Conservation (phyloP, 768 basidiomycete genomes). For the Xerocomus spinulosus region DNA sequence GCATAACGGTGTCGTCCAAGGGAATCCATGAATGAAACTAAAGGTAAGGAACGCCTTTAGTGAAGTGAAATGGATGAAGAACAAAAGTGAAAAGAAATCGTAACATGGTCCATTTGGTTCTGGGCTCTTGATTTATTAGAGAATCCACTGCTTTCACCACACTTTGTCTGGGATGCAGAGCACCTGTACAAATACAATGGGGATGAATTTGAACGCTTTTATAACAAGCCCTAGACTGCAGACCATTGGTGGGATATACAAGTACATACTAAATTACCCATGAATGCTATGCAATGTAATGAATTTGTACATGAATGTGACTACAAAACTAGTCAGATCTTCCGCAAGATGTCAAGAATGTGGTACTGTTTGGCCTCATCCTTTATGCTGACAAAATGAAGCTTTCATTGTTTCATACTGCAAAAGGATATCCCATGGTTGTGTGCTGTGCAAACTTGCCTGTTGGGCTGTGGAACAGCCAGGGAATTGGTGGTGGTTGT, state of each 20-base stretch:
- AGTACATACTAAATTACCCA: slow-evolving; percentile 18
- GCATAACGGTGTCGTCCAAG: too few relatives aligned
- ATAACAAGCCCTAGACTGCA: slow-evolving; percentile 37
- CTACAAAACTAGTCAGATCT: neutral
- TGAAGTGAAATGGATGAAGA: too few relatives aligned
- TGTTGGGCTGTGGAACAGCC: too few relatives aligned
- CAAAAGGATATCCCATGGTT: too few relatives aligned
- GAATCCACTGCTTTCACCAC: neutral
- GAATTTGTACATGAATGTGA: neutral
- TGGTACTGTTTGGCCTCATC: neutral
- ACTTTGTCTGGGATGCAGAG: slow-evolving; percentile 33
- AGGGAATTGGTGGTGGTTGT: too few relatives aligned
- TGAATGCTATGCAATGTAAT: neutral
- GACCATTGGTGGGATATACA: slow-evolving; percentile 35
- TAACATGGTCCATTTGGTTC: too few relatives aligned
- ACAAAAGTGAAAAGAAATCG: too few relatives aligned
- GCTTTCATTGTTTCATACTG: too few relatives aligned
- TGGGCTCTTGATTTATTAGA: slow-evolving; percentile 6
- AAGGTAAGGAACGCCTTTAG: too few relatives aligned
- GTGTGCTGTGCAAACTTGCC: too few relatives aligned
- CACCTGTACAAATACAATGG: slow-evolving; percentile 27
- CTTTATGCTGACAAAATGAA: too few relatives aligned
- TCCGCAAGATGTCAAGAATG: neutral
- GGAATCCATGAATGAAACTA: too few relatives aligned
- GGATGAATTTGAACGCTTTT: slow-evolving; percentile 21